A percentile compares a stretch with the other conserved stretches of the same genome.
Evolutionary conservation across 768 basidiomycete species (phyloP).

Genomic region (Macrolepiota fuliginosa): DNA sequence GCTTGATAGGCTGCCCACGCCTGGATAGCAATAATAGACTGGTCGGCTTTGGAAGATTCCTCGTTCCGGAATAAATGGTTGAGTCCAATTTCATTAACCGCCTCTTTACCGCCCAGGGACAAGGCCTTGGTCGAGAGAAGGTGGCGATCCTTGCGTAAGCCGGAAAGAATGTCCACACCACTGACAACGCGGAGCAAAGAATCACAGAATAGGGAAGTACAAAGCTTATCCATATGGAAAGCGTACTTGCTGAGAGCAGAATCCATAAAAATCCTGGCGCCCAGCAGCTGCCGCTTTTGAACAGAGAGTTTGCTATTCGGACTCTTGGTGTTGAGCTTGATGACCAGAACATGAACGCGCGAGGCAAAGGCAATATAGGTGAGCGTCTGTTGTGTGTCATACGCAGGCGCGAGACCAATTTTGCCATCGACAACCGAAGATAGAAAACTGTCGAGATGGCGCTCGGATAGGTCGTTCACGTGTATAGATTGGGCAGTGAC

Average conservation of each 20-base stretch:
- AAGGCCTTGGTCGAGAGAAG: conserved; percentile 32
- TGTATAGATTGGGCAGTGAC: conserved; percentile 28
- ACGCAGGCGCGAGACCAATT: conserved; percentile 44
- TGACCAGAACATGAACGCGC: conserved; percentile 27
- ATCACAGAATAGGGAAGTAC: conserved; percentile 38
- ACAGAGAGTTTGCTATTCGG: not conserved
- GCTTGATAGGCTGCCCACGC: conserved; percentile 46
- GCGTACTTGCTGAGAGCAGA: conserved; percentile 29
- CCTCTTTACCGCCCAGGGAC: conserved; percentile 35
- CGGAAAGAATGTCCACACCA: conserved; percentile 19
- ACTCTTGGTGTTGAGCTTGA: conserved; percentile 20
- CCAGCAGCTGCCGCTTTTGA: conserved; percentile 23
- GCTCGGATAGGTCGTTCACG: conserved; percentile 22
- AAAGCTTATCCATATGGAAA: conserved; percentile 46
- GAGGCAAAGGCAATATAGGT: conserved; percentile 40
- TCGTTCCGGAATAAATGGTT: conserved; percentile 27
- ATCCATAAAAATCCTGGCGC: conserved; percentile 30
- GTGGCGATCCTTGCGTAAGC: conserved; percentile 18
- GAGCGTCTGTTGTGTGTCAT: conserved; percentile 32
- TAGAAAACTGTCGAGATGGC: conserved; percentile 27
- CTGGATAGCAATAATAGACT: conserved; percentile 29
- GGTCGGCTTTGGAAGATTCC: conserved; percentile 17
- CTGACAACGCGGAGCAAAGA: conserved; percentile 27
- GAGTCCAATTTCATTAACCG: conserved; percentile 25
- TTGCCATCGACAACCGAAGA: conserved; percentile 19